Conservation (phyloP, 805 yeast genomes). For the Hemisphaericaspora nanyangensis region DNA sequence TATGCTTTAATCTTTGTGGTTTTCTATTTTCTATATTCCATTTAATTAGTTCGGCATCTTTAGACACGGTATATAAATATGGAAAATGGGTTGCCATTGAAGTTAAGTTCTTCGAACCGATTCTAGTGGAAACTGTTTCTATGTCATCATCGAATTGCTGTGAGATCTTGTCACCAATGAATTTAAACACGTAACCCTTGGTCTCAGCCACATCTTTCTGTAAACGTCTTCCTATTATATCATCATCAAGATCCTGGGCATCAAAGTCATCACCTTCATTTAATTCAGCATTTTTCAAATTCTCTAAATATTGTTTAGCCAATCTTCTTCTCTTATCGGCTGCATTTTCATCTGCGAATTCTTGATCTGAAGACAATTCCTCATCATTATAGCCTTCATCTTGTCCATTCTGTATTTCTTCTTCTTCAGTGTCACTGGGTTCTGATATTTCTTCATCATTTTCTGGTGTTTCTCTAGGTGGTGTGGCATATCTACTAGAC, state of each 20-base stretch:
- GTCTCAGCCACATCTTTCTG: constrained; percentile 87
- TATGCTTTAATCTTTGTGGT: constrained; percentile 63
- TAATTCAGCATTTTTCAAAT: constrained; percentile 55
- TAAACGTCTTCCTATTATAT: constrained; percentile 74
- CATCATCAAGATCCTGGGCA: constrained; percentile 88
- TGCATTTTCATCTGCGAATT: constrained; percentile 69
- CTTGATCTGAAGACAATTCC: constrained; percentile 62
- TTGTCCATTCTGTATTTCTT: constrained; percentile 54
- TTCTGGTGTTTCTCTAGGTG: constrained; percentile 9
- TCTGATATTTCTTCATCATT: constrained; percentile 57
- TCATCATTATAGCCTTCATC: constrained; percentile 43
- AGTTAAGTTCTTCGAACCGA: constrained; percentile 59
- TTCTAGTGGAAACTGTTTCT: constrained; percentile 45
- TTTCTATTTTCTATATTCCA: constrained; percentile 65
- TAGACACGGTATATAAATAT: constrained; percentile 73
- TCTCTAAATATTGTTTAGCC: constrained; percentile 88
- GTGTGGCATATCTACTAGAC: constrained; percentile 6
- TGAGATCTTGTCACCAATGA: constrained; percentile 49
- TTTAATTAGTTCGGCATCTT: constrained; percentile 74
- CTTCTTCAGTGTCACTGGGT: constrained; percentile 46
- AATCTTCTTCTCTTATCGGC: constrained; percentile 92
- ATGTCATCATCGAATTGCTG: constrained; percentile 36
- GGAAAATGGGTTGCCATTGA: constrained; percentile 55
- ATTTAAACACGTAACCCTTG: constrained; percentile 77
- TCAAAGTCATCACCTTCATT: constrained; percentile 58